Evolutionary conservation across 2,329 filamentous ascomycete species (phyloP), one percentile per base, ranked within the genome.

Genomic region (Eutypa lata): DNA sequence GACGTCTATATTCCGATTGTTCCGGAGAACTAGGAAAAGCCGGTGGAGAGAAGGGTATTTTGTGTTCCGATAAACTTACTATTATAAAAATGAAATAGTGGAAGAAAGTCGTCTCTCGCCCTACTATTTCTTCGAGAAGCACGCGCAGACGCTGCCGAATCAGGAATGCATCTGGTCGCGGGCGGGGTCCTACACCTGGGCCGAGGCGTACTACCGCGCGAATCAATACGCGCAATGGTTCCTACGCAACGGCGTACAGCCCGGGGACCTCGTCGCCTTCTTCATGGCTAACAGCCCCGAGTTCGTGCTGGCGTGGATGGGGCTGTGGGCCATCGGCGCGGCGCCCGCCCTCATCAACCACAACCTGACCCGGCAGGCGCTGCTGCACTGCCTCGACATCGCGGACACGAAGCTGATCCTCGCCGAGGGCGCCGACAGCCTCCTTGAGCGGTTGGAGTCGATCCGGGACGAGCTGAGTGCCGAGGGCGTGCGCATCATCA

Each of bases 261-360:
- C 80, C 0, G 78, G 80, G 3, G 78, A 88, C 33, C 71, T 88
- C 2, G 84, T 89, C 1, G 82, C 78, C 3, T 75, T 90, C 54
- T 88, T 86, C 67, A 80, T 89, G 68, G 78, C 76, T 61, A 90
- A 90, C 66, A 81, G 82, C 14, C 77, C 83, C 0, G 85, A 90
- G 51, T 89, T 89, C 59, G 61, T 87, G 8, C 81, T 88, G 47
- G 78, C 79, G 3, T 87, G 86, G 81, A 64, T 89, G 40, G 87
- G 81, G 0, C 71, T 86, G 3, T 81, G 81, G 76, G 78, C 82
- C 10, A 80, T 90, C 51, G 87, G 87, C 3, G 83, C 83, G 14
- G 84, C 84, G 0, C 87, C 87, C 0, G 86, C 87, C 0, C 79
- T 88, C 68, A 86, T 90, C 65, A 90, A 90, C 65, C 83, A 86